Conservation (phyloP, 805 yeast species). For the Lipomyces spencermartinsiae region DNA sequence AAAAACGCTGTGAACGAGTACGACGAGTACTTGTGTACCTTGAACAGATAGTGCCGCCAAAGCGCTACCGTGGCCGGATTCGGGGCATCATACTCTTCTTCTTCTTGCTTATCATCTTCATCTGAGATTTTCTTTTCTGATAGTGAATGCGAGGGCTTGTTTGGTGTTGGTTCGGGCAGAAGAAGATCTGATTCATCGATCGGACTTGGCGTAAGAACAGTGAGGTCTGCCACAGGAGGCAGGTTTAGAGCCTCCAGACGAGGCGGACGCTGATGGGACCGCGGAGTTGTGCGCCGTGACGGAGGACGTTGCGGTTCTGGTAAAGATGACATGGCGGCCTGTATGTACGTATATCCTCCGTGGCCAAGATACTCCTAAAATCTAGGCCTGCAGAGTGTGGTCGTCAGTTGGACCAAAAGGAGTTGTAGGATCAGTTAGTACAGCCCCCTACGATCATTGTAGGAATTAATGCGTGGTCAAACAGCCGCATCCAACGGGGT, state of each 20-base stretch:
- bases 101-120: constrained; percentile 5
- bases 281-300: not conserved
- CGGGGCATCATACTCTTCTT: constrained; percentile 8
- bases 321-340: not conserved
- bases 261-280: not conserved
- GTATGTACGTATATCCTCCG: not conserved
- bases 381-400: not conserved
- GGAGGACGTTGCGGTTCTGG: not conserved
- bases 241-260: constrained; percentile 9
- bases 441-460: not conserved
- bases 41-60: constrained; percentile 30
- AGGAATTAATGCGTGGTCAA: not conserved
- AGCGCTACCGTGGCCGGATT: not conserved
- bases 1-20: constrained; percentile 62
- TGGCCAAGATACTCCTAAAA: not conserved
- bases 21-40: constrained; percentile 65
- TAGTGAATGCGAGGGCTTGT: not conserved
- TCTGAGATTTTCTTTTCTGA: not conserved
- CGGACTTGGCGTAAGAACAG: constrained; percentile 24
- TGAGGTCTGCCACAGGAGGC: constrained; percentile 19
- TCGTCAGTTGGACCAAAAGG: not conserved
- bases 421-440: not conserved
- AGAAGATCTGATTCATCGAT: not conserved
- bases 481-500: not conserved
- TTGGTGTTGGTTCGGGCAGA: constrained; percentile 2